Evolutionary conservation across 2,329 filamentous ascomycete genomes (phyloP), one percentile per base, ranked within the genome.

Genomic region (Keithomyces neogunnii): DNA sequence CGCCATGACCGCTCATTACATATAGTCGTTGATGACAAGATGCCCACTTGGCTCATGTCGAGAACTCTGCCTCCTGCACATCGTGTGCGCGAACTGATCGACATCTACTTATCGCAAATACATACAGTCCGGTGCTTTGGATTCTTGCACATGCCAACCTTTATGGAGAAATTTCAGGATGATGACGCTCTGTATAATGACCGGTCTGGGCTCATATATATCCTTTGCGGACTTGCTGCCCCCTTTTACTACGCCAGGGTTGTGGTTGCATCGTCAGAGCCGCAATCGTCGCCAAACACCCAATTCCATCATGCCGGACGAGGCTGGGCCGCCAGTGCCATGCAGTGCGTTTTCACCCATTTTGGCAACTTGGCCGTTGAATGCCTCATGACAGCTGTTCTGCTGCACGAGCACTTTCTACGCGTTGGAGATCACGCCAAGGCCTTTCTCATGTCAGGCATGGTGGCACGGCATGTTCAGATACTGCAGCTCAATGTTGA

Each of bases 401-500:
- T 52, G 33, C 30, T 49, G 6, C 50, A 52, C 42, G 51, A 52
- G 47, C 42, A 52, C 10, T 45, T 36, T 35, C 29, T 50, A 3
- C 38, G 51, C 7, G 35, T 36, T 5, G 51, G 51, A 4, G 51
- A 52, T 7, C 47, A 52, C 26, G 48, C 47, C 32, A 52, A 52
- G 40, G 51, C 46, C 4, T 44, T 52, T 11, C 36, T 52, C 10
- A 26, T 49, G n/a, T 52, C 51, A 5, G 51, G 51, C 29, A 44
- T 52, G 39, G 43, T 52, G 7, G 47, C 51, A 9, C 46, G 51
- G 35, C 51, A 52, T 11, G 47, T 52, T 7, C 51, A 52, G 43
- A 46, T 52, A 8, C 29, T 52, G 39, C 51, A 52, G 28, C 47
- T 50, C 40, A 52, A 52, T 35, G 36, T 52, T 5, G 51, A 52